Evolutionary conservation across 768 basidiomycete species (phyloP).

Genomic region (Amanita pseudoporphyria): DNA sequence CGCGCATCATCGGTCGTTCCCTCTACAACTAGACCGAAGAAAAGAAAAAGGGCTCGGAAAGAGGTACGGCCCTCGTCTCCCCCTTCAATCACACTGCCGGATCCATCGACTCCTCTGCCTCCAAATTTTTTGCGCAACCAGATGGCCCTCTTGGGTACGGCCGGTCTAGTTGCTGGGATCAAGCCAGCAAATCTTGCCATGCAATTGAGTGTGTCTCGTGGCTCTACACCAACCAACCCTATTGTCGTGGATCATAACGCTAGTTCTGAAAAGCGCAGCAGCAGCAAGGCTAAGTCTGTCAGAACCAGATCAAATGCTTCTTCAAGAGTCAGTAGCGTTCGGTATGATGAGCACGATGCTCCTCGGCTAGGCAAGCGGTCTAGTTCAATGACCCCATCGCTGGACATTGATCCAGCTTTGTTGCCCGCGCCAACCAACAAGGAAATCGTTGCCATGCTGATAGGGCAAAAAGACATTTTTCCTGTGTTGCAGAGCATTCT

Average conservation of each 20-base stretch:
- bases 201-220: constrained; percentile 29
- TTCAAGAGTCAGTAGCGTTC: background rate
- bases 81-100: constrained; percentile 54
- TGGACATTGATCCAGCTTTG: constrained; percentile 27
- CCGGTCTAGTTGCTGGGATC: constrained; percentile 60
- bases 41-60: constrained; percentile 28
- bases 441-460: constrained; percentile 50
- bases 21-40: constrained; percentile 17
- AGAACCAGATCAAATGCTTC: constrained; percentile 6
- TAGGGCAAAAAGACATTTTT: constrained; percentile 57
- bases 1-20: constrained; percentile 14
- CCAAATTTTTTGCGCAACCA: constrained; percentile 68
- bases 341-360: constrained; percentile 8
- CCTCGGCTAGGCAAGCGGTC: constrained; percentile 7
- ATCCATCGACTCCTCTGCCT: constrained; percentile 50
- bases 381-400: constrained; percentile 13
- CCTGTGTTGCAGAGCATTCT: constrained; percentile 56
- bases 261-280: too few species aligned
- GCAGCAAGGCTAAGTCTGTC: constrained; percentile 10
- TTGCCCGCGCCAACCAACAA: constrained; percentile 43
- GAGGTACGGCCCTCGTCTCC: constrained; percentile 38
- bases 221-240: constrained; percentile 50
- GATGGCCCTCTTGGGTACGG: constrained; percentile 58
- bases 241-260: constrained; percentile 61
- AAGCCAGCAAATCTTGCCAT: constrained; percentile 43